Conservation (phyloP, 768 basidiomycete species). For the Crassisporium funariophilum region DNA sequence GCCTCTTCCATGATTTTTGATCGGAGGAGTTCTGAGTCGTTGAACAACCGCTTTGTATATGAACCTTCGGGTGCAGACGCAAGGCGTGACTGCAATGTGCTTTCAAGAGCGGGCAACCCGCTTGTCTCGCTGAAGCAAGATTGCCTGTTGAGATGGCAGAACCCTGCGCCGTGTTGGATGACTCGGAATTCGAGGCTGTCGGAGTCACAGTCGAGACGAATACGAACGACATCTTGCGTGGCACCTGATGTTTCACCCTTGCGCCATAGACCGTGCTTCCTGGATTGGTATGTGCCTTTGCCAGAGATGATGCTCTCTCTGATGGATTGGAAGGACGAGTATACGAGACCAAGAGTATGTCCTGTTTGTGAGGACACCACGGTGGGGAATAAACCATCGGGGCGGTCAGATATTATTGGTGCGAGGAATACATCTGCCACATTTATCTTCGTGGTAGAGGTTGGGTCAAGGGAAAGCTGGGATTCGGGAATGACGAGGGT, state of each 20-base stretch:
- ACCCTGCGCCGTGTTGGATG: slow-evolving; percentile 86
- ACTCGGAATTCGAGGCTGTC: slow-evolving; percentile 93
- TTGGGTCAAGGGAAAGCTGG: slow-evolving; percentile 60
- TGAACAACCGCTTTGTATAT: slow-evolving; percentile 88
- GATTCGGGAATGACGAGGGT: slow-evolving; percentile 72
- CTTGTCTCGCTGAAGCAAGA: slow-evolving; percentile 86
- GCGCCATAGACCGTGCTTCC: slow-evolving; percentile 94
- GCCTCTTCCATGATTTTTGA: slow-evolving; percentile 99
- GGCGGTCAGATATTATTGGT: slow-evolving; percentile 78
- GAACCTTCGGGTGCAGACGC: slow-evolving; percentile 83
- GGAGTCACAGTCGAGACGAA: slow-evolving; percentile 88
- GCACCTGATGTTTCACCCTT: slow-evolving; percentile 98
- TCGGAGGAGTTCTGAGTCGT: slow-evolving; percentile 75
- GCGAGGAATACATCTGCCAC: slow-evolving; percentile 87
- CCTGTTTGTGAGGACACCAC: slow-evolving; percentile 82
- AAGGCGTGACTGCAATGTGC: slow-evolving; percentile 71
- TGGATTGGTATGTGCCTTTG: slow-evolving; percentile 93
- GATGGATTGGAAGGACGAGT: slow-evolving; percentile 88
- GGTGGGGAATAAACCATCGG: slow-evolving; percentile 92
- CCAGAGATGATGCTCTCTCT: slow-evolving; percentile 85
- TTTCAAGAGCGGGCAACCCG: slow-evolving; percentile 84
- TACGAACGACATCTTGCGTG: slow-evolving; percentile 82
- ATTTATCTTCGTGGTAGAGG: slow-evolving; percentile 63
- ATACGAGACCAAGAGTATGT: slow-evolving; percentile 87
- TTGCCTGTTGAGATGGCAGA: slow-evolving; percentile 86